Evolutionary conservation across 2,329 filamentous ascomycete species (phyloP).

Genomic region (Pezicula rhizophila): DNA sequence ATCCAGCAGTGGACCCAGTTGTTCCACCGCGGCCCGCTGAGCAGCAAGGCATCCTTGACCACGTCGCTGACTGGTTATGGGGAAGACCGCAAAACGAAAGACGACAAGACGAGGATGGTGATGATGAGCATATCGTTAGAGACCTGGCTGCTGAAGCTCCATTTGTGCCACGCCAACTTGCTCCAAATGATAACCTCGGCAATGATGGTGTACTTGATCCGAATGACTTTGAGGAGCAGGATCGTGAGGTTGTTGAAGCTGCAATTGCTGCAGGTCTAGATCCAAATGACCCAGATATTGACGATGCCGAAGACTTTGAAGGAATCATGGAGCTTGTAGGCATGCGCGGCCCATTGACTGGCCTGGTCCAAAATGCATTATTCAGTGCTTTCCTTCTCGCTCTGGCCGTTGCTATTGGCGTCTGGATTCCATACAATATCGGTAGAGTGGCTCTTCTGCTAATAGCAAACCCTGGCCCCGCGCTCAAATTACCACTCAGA

Average conservation of each 20-base stretch:
- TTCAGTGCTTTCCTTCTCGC: conserved; percentile 90
- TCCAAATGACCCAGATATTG: conserved; percentile 68
- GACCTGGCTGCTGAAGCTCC: conserved; percentile 54
- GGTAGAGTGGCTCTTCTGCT: conserved; percentile 79
- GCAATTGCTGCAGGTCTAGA: conserved; percentile 67
- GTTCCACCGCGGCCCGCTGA: conserved; percentile 10
- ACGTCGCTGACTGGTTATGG: conserved; percentile 57
- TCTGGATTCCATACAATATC: conserved; percentile 88
- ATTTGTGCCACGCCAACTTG: conserved; percentile 41
- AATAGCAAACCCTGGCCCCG: conserved; percentile 68
- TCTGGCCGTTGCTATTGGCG: conserved; percentile 75
- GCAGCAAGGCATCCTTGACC: conserved; percentile 34
- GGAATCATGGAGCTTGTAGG: conserved; percentile 94
- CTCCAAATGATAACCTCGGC: conserved; percentile 13
- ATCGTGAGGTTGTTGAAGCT: conserved; percentile 56
- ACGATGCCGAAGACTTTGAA: conserved; percentile 90
- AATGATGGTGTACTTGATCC: conserved; percentile 8
- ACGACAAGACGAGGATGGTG: conserved; percentile 36
- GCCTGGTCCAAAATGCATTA: conserved; percentile 87
- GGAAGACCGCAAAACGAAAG: conserved; percentile 41
- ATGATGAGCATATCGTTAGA: conserved; percentile 55
- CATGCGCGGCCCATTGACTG: conserved; percentile 87
- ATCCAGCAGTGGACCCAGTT: neutral
- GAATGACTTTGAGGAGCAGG: conserved; percentile 32
- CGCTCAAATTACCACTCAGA: conserved; percentile 63